These are phyloP conservation scores for Grammothele lineata DNA, from an alignment of 768 basidiomycete species.

Conservation along the genomic window DNA sequence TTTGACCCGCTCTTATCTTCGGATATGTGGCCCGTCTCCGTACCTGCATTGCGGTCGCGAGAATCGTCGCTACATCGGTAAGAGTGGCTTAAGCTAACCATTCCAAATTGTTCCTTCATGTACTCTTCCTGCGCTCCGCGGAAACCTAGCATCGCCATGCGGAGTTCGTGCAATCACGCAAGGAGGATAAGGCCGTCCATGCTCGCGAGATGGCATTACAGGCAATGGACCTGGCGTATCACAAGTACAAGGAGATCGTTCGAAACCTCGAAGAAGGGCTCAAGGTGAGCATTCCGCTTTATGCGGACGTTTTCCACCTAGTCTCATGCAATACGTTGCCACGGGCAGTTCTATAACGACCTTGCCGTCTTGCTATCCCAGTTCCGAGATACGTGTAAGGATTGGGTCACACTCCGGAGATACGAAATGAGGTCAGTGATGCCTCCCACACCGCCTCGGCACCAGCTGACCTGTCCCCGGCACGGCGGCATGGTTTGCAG, in stretches of 20 bases:
- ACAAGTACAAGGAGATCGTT: conserved; percentile 82
- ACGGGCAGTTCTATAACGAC: conserved; percentile 84
- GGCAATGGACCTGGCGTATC: conserved; percentile 78
- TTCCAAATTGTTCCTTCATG: too few species aligned
- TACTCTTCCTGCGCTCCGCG: too few species aligned
- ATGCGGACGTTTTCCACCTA: neutral
- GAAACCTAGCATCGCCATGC: conserved; percentile 66
- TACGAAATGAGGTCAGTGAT: conserved; percentile 68
- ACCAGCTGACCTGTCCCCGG: neutral
- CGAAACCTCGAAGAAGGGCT: conserved; percentile 87
- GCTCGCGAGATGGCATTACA: conserved; percentile 80
- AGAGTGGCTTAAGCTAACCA: too few species aligned
- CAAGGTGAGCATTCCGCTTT: conserved; percentile 47
- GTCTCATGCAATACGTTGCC: neutral
- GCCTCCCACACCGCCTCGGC: neutral
- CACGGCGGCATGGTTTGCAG: too few species aligned
- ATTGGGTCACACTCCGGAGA: conserved; percentile 68
- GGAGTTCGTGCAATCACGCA: conserved; percentile 69
- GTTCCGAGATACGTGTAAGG: conserved; percentile 72
- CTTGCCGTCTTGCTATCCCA: conserved; percentile 65
- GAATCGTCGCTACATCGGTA: too few species aligned
- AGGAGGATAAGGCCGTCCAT: conserved; percentile 72
- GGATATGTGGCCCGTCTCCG: too few species aligned
- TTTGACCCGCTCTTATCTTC: neutral
- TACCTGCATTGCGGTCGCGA: too few species aligned